phyloP scores from a whole-genome alignment of 1,284 basidiomycete species.

The Termitomyces sp. region DNA sequence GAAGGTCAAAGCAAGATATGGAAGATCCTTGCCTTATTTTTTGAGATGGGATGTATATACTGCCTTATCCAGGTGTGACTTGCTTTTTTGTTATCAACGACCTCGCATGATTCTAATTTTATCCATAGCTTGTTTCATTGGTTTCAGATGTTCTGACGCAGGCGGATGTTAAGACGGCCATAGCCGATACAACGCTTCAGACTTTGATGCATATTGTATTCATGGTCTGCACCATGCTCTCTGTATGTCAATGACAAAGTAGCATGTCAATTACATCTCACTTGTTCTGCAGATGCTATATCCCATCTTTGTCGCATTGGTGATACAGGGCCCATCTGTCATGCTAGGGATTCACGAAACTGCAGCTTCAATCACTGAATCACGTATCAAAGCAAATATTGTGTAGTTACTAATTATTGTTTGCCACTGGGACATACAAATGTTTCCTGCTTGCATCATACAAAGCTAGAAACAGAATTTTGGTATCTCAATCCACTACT shows the following conservation, averaged over 20 bases:
- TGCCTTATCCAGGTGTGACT: not conserved
- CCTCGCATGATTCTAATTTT: too few relatives aligned
- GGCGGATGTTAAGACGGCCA: too few relatives aligned
- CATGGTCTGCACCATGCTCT: not conserved
- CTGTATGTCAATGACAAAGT: not conserved
- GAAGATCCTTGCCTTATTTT: not conserved
- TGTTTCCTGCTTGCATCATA: too few relatives aligned
- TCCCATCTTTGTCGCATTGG: not conserved
- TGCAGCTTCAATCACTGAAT: not conserved
- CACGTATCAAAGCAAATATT: not conserved
- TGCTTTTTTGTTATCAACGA: too few relatives aligned
- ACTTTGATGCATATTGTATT: not conserved
- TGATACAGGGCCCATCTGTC: not conserved
- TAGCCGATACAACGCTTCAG: too few relatives aligned
- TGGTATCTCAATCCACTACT: too few relatives aligned
- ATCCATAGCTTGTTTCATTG: not conserved
- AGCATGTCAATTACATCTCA: not conserved
- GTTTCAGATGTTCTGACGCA: not conserved
- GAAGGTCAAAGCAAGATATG: not conserved
- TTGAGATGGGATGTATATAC: not conserved
- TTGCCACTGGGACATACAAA: too few relatives aligned
- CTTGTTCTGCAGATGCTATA: not conserved
- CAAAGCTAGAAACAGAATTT: too few relatives aligned
- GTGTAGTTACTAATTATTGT: too few relatives aligned
- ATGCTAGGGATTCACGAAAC: not conserved